Conservation (phyloP, 106 monocot genomes). For the Dendrobium nobile region DNA sequence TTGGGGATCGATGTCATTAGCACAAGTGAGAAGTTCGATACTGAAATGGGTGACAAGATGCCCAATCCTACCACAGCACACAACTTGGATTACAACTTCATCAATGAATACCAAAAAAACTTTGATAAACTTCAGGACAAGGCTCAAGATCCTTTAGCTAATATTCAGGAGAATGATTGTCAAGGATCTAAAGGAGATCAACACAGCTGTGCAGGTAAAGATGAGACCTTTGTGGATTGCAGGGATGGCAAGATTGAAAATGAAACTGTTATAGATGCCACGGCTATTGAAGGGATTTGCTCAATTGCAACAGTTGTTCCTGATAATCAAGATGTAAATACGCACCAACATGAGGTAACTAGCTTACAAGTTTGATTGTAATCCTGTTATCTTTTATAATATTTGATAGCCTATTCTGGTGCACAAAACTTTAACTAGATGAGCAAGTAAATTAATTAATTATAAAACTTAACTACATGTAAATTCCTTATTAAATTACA, state of each 20-base stretch:
- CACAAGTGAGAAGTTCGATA: constrained; percentile 39
- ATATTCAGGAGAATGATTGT: neutral
- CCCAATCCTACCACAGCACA: constrained; percentile 27
- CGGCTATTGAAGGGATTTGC: neutral
- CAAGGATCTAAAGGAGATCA: neutral
- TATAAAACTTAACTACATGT: neutral
- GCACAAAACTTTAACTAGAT: neutral
- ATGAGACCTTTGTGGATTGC: too few relatives aligned
- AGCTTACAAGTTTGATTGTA: neutral
- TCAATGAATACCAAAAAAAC: constrained; percentile 10
- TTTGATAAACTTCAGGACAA: neutral
- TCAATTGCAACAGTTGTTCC: neutral
- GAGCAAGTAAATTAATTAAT: neutral
- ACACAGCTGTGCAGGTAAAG: neutral
- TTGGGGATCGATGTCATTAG: constrained; percentile 16
- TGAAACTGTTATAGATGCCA: neutral
- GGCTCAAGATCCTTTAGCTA: neutral
- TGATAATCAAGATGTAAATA: neutral
- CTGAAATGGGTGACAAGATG: constrained; percentile 21
- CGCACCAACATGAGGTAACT: neutral
- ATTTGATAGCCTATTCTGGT: neutral
- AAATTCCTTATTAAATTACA: neutral
- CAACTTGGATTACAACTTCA: constrained; percentile 26
- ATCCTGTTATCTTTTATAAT: neutral
- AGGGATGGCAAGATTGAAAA: neutral